Evolutionary conservation across 192 early-diverging fungal genomes (phyloP).

Genomic region (Backusella macrospora): DNA sequence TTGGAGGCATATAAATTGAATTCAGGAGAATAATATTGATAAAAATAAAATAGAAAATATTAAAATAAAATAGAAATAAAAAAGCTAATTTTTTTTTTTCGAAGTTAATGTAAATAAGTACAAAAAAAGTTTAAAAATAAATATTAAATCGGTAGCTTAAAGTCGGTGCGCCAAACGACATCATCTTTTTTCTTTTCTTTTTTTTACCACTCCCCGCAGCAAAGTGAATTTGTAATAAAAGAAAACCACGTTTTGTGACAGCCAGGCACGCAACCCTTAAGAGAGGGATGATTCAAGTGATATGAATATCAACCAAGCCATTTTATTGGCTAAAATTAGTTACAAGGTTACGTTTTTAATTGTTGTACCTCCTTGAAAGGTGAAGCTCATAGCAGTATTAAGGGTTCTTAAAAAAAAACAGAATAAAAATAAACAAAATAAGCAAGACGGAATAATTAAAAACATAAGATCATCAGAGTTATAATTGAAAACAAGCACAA

Average conservation of each 20-base stretch:
- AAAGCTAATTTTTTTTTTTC: constrained; percentile 7
- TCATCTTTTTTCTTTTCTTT: neutral
- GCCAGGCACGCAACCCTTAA: constrained; percentile 15
- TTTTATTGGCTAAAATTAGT: constrained; percentile 5
- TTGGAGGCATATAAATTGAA: constrained; percentile 10
- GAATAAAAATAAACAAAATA: neutral
- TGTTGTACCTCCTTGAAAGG: constrained; percentile 9
- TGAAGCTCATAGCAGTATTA: neutral
- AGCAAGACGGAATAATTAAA: neutral
- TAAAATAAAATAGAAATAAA: constrained; percentile 5
- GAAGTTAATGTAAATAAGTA: constrained; percentile 6
- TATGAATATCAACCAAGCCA: constrained; percentile 15
- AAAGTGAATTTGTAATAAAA: constrained; percentile 9
- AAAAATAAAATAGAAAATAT: constrained; percentile 2
- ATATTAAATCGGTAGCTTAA: constrained; percentile 15
- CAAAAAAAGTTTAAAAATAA: constrained; percentile 22
- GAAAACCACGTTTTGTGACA: constrained; percentile 16
- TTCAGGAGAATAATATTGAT: neutral
- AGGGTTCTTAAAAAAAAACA: neutral
- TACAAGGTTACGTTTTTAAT: constrained; percentile 12
- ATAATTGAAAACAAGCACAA: neutral
- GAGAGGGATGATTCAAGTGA: constrained; percentile 7
- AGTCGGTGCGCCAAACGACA: constrained; percentile 21
- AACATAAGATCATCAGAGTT: neutral
- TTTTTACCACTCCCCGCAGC: constrained; percentile 7